phyloP scores from a whole-genome alignment of 768 basidiomycete genomes.

The Pholiota molesta region DNA sequence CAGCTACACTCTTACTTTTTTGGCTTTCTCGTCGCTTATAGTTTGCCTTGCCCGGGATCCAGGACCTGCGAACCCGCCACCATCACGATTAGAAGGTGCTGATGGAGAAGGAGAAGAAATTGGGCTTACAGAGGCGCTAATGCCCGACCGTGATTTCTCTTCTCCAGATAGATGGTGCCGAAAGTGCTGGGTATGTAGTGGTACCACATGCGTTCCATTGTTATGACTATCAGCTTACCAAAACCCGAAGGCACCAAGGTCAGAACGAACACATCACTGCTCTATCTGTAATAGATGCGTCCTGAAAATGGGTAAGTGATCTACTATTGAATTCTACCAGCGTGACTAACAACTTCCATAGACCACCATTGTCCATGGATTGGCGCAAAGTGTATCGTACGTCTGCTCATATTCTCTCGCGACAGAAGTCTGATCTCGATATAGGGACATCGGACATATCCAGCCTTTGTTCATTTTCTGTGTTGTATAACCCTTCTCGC shows the following conservation, averaged over 20 bases:
- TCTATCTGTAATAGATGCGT: slow-evolving; percentile 76
- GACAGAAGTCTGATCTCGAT: slow-evolving; percentile 4
- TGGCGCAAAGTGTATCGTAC: slow-evolving; percentile 73
- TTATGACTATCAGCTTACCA: not conserved
- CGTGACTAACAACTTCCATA: slow-evolving; percentile 26
- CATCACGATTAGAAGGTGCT: slow-evolving; percentile 20
- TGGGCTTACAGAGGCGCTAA: slow-evolving; percentile 62
- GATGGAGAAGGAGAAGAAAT: slow-evolving; percentile 42
- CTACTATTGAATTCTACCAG: not conserved
- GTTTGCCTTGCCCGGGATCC: slow-evolving; percentile 76
- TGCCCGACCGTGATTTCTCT: slow-evolving; percentile 52
- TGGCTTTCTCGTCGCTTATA: slow-evolving; percentile 73
- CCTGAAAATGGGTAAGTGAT: slow-evolving; percentile 76
- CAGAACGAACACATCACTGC: slow-evolving; percentile 83
- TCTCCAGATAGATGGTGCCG: slow-evolving; percentile 73
- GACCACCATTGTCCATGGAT: slow-evolving; percentile 92
- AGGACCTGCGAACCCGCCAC: slow-evolving; percentile 51
- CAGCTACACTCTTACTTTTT: slow-evolving; percentile 67
- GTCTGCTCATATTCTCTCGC: slow-evolving; percentile 24
- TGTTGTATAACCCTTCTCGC: slow-evolving; percentile 63
- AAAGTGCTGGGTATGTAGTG: slow-evolving; percentile 62
- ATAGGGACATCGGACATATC: slow-evolving; percentile 83
- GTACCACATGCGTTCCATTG: not conserved
- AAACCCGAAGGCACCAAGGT: slow-evolving; percentile 58
- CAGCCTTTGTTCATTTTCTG: slow-evolving; percentile 82